phyloP scores from a whole-genome alignment of 1,284 basidiomycete genomes.

The Gomphus sp. region DNA sequence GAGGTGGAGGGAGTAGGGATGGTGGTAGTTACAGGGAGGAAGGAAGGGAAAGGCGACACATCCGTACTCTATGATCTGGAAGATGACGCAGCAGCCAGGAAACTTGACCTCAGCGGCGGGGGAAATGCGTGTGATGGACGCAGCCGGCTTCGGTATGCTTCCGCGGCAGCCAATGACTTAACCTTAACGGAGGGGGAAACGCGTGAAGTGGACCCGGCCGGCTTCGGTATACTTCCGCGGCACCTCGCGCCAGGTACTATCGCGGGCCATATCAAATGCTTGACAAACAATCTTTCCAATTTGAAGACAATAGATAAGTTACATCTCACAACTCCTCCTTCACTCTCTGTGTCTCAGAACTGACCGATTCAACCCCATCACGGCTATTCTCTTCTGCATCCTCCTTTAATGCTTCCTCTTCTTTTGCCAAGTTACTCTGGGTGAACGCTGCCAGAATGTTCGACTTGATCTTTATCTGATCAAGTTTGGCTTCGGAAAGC shows the following conservation, averaged over 20 bases:
- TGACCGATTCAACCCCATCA: background rate
- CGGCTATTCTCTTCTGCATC: slow-evolving; percentile 4
- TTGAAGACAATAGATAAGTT: background rate
- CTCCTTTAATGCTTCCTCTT: slow-evolving; percentile 19
- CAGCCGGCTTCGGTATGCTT: background rate
- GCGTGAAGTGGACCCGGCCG: no score
- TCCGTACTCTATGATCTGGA: background rate
- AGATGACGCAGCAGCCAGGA: background rate
- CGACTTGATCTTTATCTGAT: slow-evolving; percentile 88
- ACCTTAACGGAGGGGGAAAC: no score
- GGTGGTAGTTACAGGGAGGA: background rate
- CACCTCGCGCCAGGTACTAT: background rate
- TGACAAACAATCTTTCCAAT: background rate
- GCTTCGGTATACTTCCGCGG: no score
- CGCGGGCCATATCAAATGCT: background rate
- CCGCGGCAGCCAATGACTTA: background rate
- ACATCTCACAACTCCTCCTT: slow-evolving; percentile 3
- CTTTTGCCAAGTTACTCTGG: slow-evolving; percentile 29
- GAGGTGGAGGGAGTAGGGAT: background rate
- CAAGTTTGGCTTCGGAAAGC: slow-evolving; percentile 71
- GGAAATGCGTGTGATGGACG: background rate
- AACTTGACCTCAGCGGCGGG: background rate
- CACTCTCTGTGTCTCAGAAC: background rate
- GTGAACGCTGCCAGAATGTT: slow-evolving; percentile 80
- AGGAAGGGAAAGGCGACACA: background rate